Evolutionary conservation across 768 basidiomycete genomes (phyloP), one percentile per base, ranked within the genome.

Genomic region (Lactarius trivialis): DNA sequence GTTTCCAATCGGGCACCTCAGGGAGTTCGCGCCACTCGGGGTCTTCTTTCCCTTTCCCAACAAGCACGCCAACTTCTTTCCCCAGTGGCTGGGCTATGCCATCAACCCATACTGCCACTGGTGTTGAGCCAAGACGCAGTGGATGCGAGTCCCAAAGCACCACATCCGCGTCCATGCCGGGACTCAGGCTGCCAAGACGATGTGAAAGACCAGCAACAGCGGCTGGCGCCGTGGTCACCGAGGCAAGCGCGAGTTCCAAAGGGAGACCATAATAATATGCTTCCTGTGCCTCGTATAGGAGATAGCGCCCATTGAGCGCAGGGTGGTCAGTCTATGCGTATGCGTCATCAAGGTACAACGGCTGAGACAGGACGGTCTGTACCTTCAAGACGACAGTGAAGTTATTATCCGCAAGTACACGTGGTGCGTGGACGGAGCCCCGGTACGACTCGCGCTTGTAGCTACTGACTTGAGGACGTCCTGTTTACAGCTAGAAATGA

Each of bases 391-490:
- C 75, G 4, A 92, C 85, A 0, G 78, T 78, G 52, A 93, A 70
- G 3, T 85, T 88, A 49, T 84, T 75, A 52, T 87, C 81, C 2
- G 85, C 80, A 7, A 95, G 76, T 54, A 94, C 79, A 36, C 84
- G 83, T 5, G 90, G 82, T 0, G 92, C 90, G 67, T 89, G 94
- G 67, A 89, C 89, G 1, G 89, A 88, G 1, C 84, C 82, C 51
- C 89, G 78, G 71, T 89, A 95, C 0, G 90, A 82, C 73, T 97
- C 93, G 9, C 86, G 82, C 73, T 93, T 94, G 67, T 85, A 83
- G 39, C 89, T 65, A 66, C 37, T 36, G 12, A 53, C 36, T 34
- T 56, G 45, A 62, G 52, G 1, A 37, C 45, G 39, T 15, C 43
- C 17, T 49, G 6, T 36, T 17, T 43, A 7, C 43, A 34, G 21